Evolutionary conservation across 176 grass and related monocot genomes (phyloP), one percentile per base, ranked within the genome.

Genomic region (Oropetium thomaeum): DNA sequence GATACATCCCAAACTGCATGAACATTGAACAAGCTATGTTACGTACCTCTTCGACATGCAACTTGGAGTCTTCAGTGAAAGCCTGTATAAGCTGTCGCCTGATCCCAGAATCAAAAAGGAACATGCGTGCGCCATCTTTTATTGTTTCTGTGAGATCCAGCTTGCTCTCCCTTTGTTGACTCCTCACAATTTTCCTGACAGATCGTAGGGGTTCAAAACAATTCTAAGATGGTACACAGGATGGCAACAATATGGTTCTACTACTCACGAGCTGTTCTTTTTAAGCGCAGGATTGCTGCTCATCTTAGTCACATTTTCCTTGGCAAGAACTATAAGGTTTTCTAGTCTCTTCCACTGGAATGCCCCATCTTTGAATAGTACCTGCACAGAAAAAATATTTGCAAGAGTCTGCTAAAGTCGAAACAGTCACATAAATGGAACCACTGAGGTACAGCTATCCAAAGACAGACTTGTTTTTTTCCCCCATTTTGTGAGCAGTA

Each of bases 311-410:
- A 98, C 95, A 76, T 98, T 92, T 85, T 98, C 95, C 79, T 98
- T 98, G 11, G 95, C 95, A 82, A 98, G 95, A 81, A 94, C 79
- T 73, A 98, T 94, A 81, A 98, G 89, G 68, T 98, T 98, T 85
- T 98, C 95, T 44, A 98, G 89, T 27, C 95, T 81, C 80, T 98
- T 98, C 95, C 95, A 98, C 60, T 98, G 95, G 64, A 98, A 98
- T 63, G 89, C 32, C 28, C 95, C 95, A 85, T 98, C 95, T 74
- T 98, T 94, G 88, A 98, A 98, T 84, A 98, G 55, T 54, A 98
- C 95, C 95, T 98, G 49, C 37, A 65, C 40, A 68, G 30, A 55
- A 58, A 61, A 74, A 76, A 67, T n/a, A 45, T 43, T 19, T 57
- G 41, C 22, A 5, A 17, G 47, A 71, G 34, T 17, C 23, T 48